Base-by-base conservation (phyloP, 352 stramenopile genomes). In the Phytophthora kernoviae region DNA sequence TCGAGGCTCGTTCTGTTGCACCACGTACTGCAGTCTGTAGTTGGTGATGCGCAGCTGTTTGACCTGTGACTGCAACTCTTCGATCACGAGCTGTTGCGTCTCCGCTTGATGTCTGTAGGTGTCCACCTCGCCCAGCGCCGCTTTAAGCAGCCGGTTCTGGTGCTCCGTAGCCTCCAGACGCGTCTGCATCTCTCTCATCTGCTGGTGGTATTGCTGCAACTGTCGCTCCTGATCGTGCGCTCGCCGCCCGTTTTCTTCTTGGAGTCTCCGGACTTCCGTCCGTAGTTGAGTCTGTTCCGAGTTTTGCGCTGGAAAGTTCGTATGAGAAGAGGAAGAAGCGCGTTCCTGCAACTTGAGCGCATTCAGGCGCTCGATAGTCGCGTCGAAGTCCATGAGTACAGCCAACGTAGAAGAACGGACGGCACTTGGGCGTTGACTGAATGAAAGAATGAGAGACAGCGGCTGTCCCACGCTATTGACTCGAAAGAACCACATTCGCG, bases 361-460 rank as follows among this genome's bases (percentile, higher is more conserved):
- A 63, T 87, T 82, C 6, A 92, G 66, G 17, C 81, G 79, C 77
- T 90, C 79, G 65, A 92, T 90, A 17, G 81, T 79, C 18, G 73
- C 75, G 70, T 90, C 80, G 26, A 91, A 72, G 56, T 83, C 76
- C 67, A 87, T 75, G n/a, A 12, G 33, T 2, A 39, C 9, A 39
- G 33, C 33, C 24, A 30, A 30, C 6, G 24, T 30, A 3, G 24
- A 30, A 30, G 24, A 30, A 30, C 24, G 24, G 24, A 30, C 24
- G 3, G 24, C 24, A 40, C 33, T 40, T 40, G 33, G n/a, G 33
- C 15, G 11, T 40, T 14, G 11, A 17, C 33, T 40, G 33, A 17
- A 40, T 40, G 12, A 9, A 40, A 40, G 33, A 40, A 14, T 40
- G 33, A 40, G 24, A 30, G 24, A 30, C 24, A 30, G 24, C 33